These are phyloP conservation scores for Gypsophila paniculata DNA, from an alignment of 179 eudicot genomes.

Conservation along the genomic window DNA sequence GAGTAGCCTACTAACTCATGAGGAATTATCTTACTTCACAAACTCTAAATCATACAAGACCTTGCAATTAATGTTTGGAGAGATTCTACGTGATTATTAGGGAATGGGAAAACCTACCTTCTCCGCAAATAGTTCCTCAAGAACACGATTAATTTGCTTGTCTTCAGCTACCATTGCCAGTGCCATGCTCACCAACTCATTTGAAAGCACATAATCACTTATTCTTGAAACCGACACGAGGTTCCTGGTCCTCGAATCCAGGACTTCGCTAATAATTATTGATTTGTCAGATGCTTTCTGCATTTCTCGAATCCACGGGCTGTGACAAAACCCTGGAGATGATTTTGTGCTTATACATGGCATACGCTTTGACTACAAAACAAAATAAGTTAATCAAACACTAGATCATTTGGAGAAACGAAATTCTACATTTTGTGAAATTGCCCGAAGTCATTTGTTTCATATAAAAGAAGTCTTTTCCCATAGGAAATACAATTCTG, in stretches of 20 bases:
- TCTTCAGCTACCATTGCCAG: constrained; percentile 97
- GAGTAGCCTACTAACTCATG: too few species aligned
- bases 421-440: too few species aligned
- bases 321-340: constrained; percentile 52
- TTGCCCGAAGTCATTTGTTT: too few species aligned
- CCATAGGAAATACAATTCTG: too few species aligned
- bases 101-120: constrained; percentile 40
- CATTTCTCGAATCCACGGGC: constrained; percentile 85
- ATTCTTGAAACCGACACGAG: constrained; percentile 83
- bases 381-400: too few species aligned
- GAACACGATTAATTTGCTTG: constrained; percentile 84
- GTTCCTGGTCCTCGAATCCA: constrained; percentile 86
- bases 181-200: constrained; percentile 97
- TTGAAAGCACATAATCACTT: constrained; percentile 87
- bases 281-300: constrained; percentile 85
- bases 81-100: too few species aligned
- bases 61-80: too few species aligned
- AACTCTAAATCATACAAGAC: too few species aligned
- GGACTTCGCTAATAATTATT: constrained; percentile 81
- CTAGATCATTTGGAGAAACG: too few species aligned
- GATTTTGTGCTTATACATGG: constrained; percentile 48
- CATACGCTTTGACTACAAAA: constrained; percentile 75
- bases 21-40: too few species aligned
- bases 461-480: too few species aligned
- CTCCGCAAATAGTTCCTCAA: constrained; percentile 93